These are phyloP conservation scores for Tricholoma terreum DNA, from an alignment of 768 basidiomycete genomes.

Conservation along the genomic window DNA sequence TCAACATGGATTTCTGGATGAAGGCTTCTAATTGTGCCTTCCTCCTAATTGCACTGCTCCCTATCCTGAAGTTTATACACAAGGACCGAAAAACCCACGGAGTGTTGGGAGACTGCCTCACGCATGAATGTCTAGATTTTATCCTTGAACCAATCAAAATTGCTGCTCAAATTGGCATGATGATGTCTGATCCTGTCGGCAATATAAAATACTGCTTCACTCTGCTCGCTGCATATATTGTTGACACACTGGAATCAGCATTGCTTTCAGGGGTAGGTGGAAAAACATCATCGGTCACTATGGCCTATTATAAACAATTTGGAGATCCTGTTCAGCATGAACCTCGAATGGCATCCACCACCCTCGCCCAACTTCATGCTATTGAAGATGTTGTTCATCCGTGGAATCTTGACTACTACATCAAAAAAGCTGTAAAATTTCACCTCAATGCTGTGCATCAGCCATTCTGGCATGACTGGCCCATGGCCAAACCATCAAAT, in stretches of 20 bases:
- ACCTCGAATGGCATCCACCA: conserved; percentile 18
- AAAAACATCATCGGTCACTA: conserved; percentile 29
- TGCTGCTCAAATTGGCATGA: conserved; percentile 22
- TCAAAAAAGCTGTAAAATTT: conserved; percentile 17
- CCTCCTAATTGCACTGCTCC: conserved; percentile 14
- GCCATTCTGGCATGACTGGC: conserved; percentile 39
- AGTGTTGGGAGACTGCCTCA: conserved; percentile 22
- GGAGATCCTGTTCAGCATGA: conserved; percentile 27
- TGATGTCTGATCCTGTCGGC: conserved; percentile 28
- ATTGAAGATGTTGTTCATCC: too few species aligned
- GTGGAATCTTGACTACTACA: conserved; percentile 22
- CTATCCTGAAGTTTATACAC: conserved; percentile 12
- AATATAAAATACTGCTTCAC: conserved; percentile 20
- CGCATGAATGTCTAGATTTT: conserved; percentile 27
- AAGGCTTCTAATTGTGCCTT: conserved; percentile 17
- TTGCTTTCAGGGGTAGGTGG: conserved; percentile 25
- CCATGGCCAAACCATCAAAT: too few species aligned
- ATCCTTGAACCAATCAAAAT: conserved; percentile 25
- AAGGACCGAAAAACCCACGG: conserved; percentile 7
- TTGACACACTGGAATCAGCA: conserved; percentile 30
- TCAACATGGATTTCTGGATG: conserved; percentile 5
- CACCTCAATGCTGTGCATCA: conserved; percentile 29
- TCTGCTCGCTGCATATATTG: conserved; percentile 26
- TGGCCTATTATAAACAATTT: conserved; percentile 26
- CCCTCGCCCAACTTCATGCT: too few species aligned